Percentiles rank a stretch among this genome's conserved stretches.
Conservation (phyloP, 1,284 basidiomycete species). For the Pseudozyma hubeiensis region DNA sequence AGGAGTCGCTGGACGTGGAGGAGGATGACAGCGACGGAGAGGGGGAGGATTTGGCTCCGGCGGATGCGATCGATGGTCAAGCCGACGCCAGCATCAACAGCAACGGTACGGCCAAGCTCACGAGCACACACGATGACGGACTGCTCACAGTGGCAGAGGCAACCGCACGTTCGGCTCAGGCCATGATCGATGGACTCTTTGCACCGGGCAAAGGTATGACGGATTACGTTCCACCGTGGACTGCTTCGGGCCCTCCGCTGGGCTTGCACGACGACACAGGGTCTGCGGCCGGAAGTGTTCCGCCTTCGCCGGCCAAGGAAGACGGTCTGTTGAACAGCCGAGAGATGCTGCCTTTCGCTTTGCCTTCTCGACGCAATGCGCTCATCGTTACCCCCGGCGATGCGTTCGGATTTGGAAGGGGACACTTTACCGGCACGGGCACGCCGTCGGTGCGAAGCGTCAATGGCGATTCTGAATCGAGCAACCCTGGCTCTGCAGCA, state of each 20-base stretch:
- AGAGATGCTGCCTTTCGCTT: slow-evolving; percentile 87
- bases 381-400: slow-evolving; percentile 75
- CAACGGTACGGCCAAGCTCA: slow-evolving; percentile 33
- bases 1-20: slow-evolving; percentile 5
- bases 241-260: slow-evolving; percentile 41
- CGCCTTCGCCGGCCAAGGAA: slow-evolving; percentile 30
- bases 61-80: slow-evolving; percentile 7
- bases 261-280: slow-evolving; percentile 37
- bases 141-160: slow-evolving; percentile 41
- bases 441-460: slow-evolving; percentile 50
- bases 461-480: slow-evolving; percentile 21
- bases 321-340: slow-evolving; percentile 78
- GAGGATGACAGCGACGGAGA: slow-evolving; percentile 10
- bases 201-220: slow-evolving; percentile 53
- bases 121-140: slow-evolving; percentile 9
- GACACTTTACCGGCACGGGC: slow-evolving; percentile 62
- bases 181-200: slow-evolving; percentile 57
- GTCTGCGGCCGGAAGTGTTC: slow-evolving; percentile 9
- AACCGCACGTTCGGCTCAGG: slow-evolving; percentile 42
- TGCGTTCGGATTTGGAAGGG: slow-evolving; percentile 70
- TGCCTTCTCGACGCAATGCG: slow-evolving; percentile 82
- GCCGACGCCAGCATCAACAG: slow-evolving; percentile 38
- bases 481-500: slow-evolving; percentile 12
- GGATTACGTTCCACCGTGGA: slow-evolving; percentile 60
- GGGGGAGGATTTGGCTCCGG: slow-evolving; percentile 1